Percentiles rank a stretch among this genome's conserved stretches.
phyloP scores from a whole-genome alignment of 495 filamentous ascomycete species.

The Talaromyces liani region DNA sequence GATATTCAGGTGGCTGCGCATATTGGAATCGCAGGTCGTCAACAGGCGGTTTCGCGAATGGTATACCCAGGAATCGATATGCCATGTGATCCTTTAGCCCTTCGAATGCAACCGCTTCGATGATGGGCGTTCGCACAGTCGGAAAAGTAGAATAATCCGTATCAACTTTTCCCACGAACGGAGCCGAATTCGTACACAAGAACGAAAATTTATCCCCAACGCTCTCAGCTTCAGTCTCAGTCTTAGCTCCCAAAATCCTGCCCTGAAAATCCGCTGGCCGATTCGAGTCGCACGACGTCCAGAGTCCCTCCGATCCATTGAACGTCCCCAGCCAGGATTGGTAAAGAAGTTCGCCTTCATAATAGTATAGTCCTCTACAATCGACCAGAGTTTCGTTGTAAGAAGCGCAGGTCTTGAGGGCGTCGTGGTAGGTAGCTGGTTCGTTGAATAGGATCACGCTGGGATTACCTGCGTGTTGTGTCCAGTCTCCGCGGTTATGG shows the following conservation, averaged over 20 bases:
- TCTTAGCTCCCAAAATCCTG: not conserved
- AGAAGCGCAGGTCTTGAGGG: not conserved
- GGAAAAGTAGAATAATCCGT: conserved; percentile 17
- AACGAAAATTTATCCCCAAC: conserved; percentile 10
- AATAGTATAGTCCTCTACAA: not conserved
- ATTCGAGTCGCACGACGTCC: not conserved
- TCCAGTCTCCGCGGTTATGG: conserved; percentile 6
- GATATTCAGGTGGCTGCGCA: conserved; percentile 24
- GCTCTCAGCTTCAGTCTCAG: no score
- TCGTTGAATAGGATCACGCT: not conserved
- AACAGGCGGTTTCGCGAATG: conserved; percentile 38
- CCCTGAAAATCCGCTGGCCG: not conserved
- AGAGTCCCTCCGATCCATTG: not conserved
- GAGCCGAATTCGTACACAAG: conserved; percentile 21
- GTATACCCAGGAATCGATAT: conserved; percentile 46
- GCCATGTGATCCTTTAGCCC: conserved; percentile 46
- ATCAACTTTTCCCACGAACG: conserved; percentile 19
- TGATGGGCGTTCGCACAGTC: not conserved
- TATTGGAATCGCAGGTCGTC: conserved; percentile 34
- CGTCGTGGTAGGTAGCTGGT: not conserved
- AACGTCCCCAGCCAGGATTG: not conserved
- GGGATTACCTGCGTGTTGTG: not conserved
- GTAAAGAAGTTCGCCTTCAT: not conserved
- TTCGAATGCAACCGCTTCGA: conserved; percentile 21
- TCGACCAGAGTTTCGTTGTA: conserved; percentile 1